Base-by-base conservation (phyloP, 73 alveolate species). In the Effrenium voratum region DNA sequence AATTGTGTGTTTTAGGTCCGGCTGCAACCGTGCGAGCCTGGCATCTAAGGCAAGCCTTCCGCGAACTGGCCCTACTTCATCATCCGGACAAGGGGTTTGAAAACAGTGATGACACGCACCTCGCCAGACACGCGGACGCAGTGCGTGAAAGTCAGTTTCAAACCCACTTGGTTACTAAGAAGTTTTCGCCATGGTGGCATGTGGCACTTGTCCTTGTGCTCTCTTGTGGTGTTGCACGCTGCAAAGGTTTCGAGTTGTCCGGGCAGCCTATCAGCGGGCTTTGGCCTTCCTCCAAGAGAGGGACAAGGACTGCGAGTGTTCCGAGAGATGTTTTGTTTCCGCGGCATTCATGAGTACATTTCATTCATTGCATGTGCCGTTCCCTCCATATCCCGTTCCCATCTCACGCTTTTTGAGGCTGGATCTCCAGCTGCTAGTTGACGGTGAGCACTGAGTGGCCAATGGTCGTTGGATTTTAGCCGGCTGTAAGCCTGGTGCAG, bases 51-150 rank as follows among this genome's bases (percentile, higher is more conserved):
- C 95, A 87, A 44, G 95, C 95, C 70, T 87, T 87, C 40, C 52
- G 95, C 13, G 95, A 87, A 50, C 36, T 87, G 40, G 95, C 95
- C n/a, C 50, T 87, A 38, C 57, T 87, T 50, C 95, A 87, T 87
- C 95, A 87, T 66, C 95, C 95, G 49, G 95, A 87, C 95, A 87
- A 87, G 50, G 95, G 95, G 30, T 52, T 87, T 12, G 84, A 87
- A 38, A 87, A 57, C 50, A 60, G 95, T 84, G 76, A 87, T 22
- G 95, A 87, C 84, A 87, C 95, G 95, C 28, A 3, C 40, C 90
- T 43, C 45, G 66, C 57, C 15, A 10, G 1, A 15, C 30, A 55
- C 68, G 68, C 30, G 12, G 12, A 15, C 22, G 68, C 30, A 15
- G 12, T 55, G 68, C 12, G 30, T 55, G 68, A 22, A 55, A 55